Conservation (phyloP, 1,284 basidiomycete genomes). For the Gymnopus androsaceus region DNA sequence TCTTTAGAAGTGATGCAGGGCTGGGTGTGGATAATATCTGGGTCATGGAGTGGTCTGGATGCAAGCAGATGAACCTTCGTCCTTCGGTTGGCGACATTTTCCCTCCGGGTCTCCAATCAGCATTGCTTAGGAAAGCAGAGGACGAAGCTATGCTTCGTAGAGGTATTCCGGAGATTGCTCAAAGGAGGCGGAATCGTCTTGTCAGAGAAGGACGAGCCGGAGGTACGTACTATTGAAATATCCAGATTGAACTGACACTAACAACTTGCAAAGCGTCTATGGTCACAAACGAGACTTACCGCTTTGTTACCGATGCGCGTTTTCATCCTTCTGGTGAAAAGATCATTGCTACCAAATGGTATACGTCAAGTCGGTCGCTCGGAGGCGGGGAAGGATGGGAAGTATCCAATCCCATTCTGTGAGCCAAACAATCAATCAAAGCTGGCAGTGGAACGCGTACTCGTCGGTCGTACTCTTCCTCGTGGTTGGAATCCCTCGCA, state of each 20-base stretch:
- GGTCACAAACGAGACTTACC: constrained; percentile 73
- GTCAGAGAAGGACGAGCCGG: constrained; percentile 58
- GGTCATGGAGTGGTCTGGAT: constrained; percentile 65
- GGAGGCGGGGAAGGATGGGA: constrained; percentile 75
- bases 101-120: constrained; percentile 32
- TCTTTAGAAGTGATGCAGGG: constrained; percentile 70
- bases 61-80: constrained; percentile 57
- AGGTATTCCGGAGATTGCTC: constrained; percentile 51
- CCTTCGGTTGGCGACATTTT: constrained; percentile 19
- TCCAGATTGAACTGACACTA: neutral
- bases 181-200: constrained; percentile 51
- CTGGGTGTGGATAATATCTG: constrained; percentile 76
- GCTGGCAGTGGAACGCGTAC: constrained; percentile 53
- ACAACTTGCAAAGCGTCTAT: constrained; percentile 52
- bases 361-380: constrained; percentile 61
- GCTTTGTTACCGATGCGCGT: constrained; percentile 66
- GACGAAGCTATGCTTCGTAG: constrained; percentile 53
- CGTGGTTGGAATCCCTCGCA: constrained; percentile 56
- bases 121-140: constrained; percentile 36
- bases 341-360: constrained; percentile 74
- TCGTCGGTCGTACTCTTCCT: constrained; percentile 60
- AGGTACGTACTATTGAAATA: constrained; percentile 40
- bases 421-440: constrained; percentile 31
- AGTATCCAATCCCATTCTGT: constrained; percentile 52
- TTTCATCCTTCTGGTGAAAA: constrained; percentile 66